phyloP scores from a whole-genome alignment of 331 rosid genomes.

The Malus hybrid region DNA sequence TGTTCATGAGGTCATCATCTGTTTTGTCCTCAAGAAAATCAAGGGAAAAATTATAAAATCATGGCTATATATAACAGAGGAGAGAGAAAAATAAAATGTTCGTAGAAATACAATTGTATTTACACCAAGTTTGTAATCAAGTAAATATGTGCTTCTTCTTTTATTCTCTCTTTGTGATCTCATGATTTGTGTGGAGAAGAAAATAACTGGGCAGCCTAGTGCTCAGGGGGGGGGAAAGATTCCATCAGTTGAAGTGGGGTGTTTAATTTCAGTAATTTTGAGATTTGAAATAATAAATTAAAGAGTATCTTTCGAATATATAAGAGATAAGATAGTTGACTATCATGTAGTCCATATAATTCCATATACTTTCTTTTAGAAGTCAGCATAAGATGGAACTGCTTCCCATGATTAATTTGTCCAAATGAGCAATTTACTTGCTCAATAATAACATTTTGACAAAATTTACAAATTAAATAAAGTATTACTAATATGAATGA shows the following conservation, averaged over 20 bases:
- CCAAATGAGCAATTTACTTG: neutral
- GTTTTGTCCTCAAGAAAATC: slow-evolving; percentile 13
- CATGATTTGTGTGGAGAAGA: neutral
- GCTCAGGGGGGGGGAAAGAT: neutral
- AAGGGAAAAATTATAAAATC: neutral
- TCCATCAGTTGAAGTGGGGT: neutral
- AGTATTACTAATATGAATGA: too few relatives aligned
- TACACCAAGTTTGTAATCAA: slow-evolving; percentile 27
- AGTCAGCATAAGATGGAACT: neutral
- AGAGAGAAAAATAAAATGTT: neutral
- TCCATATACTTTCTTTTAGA: neutral
- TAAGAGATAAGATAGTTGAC: neutral
- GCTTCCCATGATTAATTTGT: neutral
- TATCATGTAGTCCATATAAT: neutral
- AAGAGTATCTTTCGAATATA: too few relatives aligned
- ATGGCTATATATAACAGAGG: neutral
- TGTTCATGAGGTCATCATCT: slow-evolving; percentile 8
- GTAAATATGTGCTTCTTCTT: slow-evolving; percentile 2
- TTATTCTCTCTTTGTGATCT: neutral
- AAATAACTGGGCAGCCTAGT: slow-evolving; percentile 4
- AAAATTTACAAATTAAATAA: too few relatives aligned
- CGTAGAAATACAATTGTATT: slow-evolving; percentile 5
- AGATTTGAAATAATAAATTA: too few relatives aligned
- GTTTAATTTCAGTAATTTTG: neutral
- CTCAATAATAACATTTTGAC: too few relatives aligned